Evolutionary conservation across 768 basidiomycete species (phyloP).

Genomic region (Suillus sp.): DNA sequence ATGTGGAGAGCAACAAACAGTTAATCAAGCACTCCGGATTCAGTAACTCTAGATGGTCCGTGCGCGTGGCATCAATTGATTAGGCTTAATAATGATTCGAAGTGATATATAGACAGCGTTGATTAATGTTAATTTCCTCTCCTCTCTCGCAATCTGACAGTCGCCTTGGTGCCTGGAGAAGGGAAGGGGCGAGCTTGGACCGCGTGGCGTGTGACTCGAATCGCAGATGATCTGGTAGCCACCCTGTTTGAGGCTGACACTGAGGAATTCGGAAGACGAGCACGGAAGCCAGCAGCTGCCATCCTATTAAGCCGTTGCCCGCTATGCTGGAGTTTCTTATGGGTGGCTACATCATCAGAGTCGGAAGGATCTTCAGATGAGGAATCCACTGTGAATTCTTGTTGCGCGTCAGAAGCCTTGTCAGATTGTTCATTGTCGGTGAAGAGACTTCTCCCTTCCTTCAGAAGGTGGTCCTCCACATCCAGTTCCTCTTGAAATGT

Average conservation of each 20-base stretch:
- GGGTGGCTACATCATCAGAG: conserved; percentile 34
- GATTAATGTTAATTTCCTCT: neutral
- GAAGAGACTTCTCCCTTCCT: neutral
- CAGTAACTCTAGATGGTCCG: conserved; percentile 21
- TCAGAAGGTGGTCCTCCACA: conserved; percentile 29
- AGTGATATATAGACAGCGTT: neutral
- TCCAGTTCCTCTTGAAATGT: conserved; percentile 23
- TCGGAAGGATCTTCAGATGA: conserved; percentile 22
- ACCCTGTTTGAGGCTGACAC: neutral
- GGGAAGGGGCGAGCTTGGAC: neutral
- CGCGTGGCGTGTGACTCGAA: neutral
- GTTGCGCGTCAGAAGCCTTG: neutral
- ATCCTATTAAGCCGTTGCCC: conserved; percentile 21
- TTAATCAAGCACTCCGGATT: neutral
- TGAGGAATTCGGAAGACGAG: neutral
- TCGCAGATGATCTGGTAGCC: neutral
- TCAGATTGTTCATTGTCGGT: neutral
- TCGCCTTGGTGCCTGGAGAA: conserved; percentile 1
- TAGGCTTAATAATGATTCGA: neutral
- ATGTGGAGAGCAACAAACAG: conserved; percentile 4
- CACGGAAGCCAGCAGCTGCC: conserved; percentile 11
- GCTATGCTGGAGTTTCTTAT: conserved; percentile 18
- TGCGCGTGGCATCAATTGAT: conserved; percentile 11
- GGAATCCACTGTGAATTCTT: conserved; percentile 4
- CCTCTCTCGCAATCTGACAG: neutral